Conservation (phyloP, 2,329 filamentous ascomycete genomes). For the Tothia fuscella region DNA sequence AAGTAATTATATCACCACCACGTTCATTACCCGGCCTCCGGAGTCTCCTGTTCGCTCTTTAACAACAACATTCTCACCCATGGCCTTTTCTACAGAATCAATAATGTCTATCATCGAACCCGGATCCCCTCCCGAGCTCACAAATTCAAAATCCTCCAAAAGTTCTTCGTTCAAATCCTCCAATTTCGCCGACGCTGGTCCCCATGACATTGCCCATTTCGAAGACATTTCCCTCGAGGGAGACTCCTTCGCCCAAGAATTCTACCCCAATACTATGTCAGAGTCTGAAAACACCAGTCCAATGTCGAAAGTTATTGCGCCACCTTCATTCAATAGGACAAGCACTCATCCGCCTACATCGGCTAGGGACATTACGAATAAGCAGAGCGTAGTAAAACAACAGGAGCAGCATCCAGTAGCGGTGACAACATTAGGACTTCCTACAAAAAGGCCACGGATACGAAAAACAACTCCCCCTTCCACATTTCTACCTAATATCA, state of each 20-base stretch:
- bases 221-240: constrained; percentile 90
- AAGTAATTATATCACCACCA: constrained; percentile 12
- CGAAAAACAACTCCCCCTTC: neutral
- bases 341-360: too few relatives aligned
- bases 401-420: neutral
- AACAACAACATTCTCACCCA: constrained; percentile 2
- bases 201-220: constrained; percentile 68
- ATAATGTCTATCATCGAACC: constrained; percentile 26
- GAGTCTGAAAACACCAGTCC: too few relatives aligned
- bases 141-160: constrained; percentile 77
- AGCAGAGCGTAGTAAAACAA: neutral
- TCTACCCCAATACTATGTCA: too few relatives aligned
- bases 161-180: constrained; percentile 79
- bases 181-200: constrained; percentile 50
- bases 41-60: neutral
- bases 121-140: constrained; percentile 66
- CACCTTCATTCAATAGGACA: constrained; percentile 22
- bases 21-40: constrained; percentile 15
- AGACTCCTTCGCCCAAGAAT: too few relatives aligned
- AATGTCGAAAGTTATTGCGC: too few relatives aligned
- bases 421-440: neutral
- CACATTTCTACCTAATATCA: constrained; percentile 1
- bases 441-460: neutral
- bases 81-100: constrained; percentile 5
- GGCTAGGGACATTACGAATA: neutral